A percentile compares a stretch with the other conserved stretches of the same genome.
phyloP scores from a whole-genome alignment of 441 rosid species.

The Mallotus repandus region DNA sequence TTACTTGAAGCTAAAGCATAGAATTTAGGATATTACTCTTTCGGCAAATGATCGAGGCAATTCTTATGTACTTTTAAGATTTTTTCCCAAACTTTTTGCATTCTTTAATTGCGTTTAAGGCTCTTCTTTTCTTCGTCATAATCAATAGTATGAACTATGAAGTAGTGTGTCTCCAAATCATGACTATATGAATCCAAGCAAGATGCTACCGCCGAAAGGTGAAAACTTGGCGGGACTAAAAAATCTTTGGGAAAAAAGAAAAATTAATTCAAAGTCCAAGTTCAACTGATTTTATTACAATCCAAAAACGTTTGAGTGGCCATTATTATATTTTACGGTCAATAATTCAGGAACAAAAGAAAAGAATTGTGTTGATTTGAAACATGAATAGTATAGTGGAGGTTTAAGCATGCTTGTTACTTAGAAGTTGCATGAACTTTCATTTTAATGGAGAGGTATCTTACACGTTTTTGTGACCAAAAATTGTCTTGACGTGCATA shows the following conservation, averaged over 20 bases:
- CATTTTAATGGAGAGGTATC: background rate
- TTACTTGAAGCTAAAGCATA: background rate
- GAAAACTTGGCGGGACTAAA: background rate
- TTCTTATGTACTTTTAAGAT: background rate
- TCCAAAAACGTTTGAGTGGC: background rate
- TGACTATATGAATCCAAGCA: constrained; percentile 13
- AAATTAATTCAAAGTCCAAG: background rate
- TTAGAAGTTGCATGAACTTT: background rate
- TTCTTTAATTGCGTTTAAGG: background rate
- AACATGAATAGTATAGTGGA: background rate
- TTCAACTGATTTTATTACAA: background rate
- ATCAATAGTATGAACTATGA: background rate
- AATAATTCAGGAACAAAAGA: background rate
- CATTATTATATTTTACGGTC: background rate
- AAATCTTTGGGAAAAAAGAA: background rate
- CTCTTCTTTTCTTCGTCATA: constrained; percentile 8
- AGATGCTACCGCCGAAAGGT: constrained; percentile 26
- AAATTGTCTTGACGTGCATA: background rate
- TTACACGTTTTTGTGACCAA: constrained; percentile 16
- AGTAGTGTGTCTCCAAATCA: background rate
- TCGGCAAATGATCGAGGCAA: constrained; percentile 5
- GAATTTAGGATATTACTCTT: background rate
- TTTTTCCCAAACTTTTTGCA: background rate
- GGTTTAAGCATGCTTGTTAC: background rate
- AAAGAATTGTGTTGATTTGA: background rate